Evolutionary conservation across 331 rosid species (phyloP), one percentile per base, ranked within the genome.

Genomic region (Spiraea crenata): DNA sequence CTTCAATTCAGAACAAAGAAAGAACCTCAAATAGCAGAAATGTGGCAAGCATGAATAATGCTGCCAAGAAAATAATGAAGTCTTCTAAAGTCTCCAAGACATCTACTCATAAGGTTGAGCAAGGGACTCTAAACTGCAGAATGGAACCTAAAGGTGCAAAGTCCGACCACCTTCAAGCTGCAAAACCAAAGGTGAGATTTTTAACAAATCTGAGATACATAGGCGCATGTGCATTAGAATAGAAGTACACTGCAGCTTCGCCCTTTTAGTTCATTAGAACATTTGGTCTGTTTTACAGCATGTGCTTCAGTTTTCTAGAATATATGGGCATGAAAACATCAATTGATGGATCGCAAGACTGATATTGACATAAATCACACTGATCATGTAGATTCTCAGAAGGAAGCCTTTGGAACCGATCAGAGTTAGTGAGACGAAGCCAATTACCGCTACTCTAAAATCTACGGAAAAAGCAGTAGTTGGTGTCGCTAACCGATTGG

Each of bases 161-260:
- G 70, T 57, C 92, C 70, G 62, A 69, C 67, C 35, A 31, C 69
- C 47, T 12, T 72, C 78, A 61, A 77, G 81, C 88, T 54, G 74
- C 84, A 71, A 91, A 83, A 74, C 77, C 80, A 71, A 77, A 80
- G 96, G 96, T 89, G 73, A 77, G 81, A 66, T 74, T 55, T 51
- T 56, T 57, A 73, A 56, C 57, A 47, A 75, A 63, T 69, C 65
- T 39, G 54, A 68, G 57, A 74, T 37, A 41, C 63, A 46, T 25
- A 25, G 31, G 31, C 31, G 31, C 31, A 25, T 25, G 31, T 40
- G 35, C 4, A 14, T 37, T 5, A 38, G 44, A 10, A 39, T 35
- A 58, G 15, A 58, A 34, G 49, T 11, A 45, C 1, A 11, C 12
- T 50, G 20, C 16, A 50, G 55, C 55, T 50, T 50, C 14, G 19